phyloP scores from a whole-genome alignment of 495 filamentous ascomycete genomes.

The Stereocaulon alpinum region DNA sequence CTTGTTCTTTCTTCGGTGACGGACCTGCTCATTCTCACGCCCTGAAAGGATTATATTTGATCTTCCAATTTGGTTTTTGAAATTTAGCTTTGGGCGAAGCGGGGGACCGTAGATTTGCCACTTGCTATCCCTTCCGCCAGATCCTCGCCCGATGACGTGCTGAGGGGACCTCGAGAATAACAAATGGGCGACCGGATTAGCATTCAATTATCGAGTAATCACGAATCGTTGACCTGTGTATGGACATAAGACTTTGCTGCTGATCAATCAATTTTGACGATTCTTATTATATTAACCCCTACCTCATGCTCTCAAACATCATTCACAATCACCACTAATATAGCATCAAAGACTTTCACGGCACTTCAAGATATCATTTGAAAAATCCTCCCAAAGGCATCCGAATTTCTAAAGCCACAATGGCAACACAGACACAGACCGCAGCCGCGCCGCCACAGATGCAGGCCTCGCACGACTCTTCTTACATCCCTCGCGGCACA shows the following conservation, averaged over 20 bases:
- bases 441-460: constrained; percentile 7
- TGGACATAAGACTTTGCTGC: constrained; percentile 3
- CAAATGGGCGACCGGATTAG: constrained; percentile 6
- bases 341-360: neutral
- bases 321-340: neutral
- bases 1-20: no score
- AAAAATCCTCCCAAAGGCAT: neutral
- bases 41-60: no score
- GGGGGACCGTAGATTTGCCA: neutral
- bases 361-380: neutral
- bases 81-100: no score
- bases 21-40: no score
- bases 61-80: no score
- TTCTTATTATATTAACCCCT: no score
- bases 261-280: neutral
- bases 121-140: neutral
- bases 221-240: neutral
- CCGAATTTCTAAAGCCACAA: constrained; percentile 1
- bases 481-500: constrained; percentile 53
- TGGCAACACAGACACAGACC: constrained; percentile 22
- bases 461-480: constrained; percentile 9
- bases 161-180: constrained; percentile 5
- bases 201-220: neutral
- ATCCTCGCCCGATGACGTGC: constrained; percentile 13
- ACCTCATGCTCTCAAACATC: neutral